These are phyloP conservation scores for Plectosphaerella sp. DNA, from an alignment of 2,329 filamentous ascomycete genomes.

Conservation along the genomic window DNA sequence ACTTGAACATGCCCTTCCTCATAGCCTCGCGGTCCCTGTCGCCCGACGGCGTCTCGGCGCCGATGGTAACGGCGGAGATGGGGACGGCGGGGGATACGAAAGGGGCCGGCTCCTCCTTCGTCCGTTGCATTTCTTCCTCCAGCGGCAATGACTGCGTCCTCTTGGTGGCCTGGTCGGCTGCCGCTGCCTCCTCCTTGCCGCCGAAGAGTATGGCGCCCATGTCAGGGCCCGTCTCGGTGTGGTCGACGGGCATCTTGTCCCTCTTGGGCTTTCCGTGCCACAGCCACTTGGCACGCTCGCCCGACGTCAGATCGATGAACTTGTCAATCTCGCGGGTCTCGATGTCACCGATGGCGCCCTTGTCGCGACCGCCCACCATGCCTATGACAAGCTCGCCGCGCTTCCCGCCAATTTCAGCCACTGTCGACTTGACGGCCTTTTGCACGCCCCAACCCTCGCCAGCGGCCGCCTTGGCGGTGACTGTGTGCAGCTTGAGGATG, in stretches of 20 bases:
- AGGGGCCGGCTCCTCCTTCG: slow-evolving; percentile 36
- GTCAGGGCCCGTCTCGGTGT: slow-evolving; percentile 43
- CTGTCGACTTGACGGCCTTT: slow-evolving; percentile 89
- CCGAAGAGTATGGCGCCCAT: slow-evolving; percentile 45
- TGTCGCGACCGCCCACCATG: slow-evolving; percentile 84
- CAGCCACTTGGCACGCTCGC: slow-evolving; percentile 85
- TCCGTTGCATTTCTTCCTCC: slow-evolving; percentile 46
- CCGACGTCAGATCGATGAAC: slow-evolving; percentile 73
- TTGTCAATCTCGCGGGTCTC: slow-evolving; percentile 87
- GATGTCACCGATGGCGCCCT: slow-evolving; percentile 84
- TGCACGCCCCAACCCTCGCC: slow-evolving; percentile 91
- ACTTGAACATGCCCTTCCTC: slow-evolving; percentile 69
- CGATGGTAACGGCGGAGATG: slow-evolving; percentile 39
- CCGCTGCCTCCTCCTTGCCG: slow-evolving; percentile 41
- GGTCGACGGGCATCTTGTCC: slow-evolving; percentile 33
- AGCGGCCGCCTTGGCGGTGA: slow-evolving; percentile 85
- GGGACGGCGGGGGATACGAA: slow-evolving; percentile 39
- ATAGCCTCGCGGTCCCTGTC: slow-evolving; percentile 51
- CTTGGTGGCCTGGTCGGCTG: slow-evolving; percentile 31
- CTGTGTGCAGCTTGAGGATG: slow-evolving; percentile 71
- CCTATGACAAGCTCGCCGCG: slow-evolving; percentile 92
- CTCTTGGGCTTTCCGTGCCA: slow-evolving; percentile 89
- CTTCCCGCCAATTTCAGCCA: slow-evolving; percentile 89
- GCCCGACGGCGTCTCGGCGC: slow-evolving; percentile 29
- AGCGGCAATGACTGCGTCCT: slow-evolving; percentile 45